Evolutionary conservation across 352 stramenopile genomes (phyloP).

Genomic region (Thraustotheca clavata): DNA sequence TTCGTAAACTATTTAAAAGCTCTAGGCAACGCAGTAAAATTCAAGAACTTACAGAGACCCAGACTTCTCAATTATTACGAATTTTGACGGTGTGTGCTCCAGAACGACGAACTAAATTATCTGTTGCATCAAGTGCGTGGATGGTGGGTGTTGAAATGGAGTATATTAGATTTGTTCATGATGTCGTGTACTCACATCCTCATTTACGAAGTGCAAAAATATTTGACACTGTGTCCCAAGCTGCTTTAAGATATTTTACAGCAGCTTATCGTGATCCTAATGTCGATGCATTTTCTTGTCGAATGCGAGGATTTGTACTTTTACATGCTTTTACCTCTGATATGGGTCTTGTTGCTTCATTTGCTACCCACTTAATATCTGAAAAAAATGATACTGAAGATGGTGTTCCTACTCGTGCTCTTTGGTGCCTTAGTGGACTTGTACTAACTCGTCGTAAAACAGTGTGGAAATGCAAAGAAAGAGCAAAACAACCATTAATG

Average conservation of each 20-base stretch:
- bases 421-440: background rate
- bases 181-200: slow-evolving; percentile 4
- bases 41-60: background rate
- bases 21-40: background rate
- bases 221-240: background rate
- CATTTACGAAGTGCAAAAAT: background rate
- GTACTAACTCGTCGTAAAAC: background rate
- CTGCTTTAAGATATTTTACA: slow-evolving; percentile 8
- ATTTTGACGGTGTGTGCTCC: slow-evolving; percentile 3
- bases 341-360: background rate
- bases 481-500: background rate
- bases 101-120: background rate
- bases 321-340: slow-evolving; percentile 6
- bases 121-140: background rate
- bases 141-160: slow-evolving; percentile 8
- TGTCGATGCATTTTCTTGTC: slow-evolving; percentile 6
- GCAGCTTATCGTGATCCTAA: background rate
- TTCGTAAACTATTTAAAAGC: slow-evolving; percentile 6
- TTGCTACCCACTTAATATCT: background rate
- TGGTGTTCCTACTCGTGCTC: background rate
- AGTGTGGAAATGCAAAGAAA: background rate
- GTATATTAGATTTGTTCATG: slow-evolving; percentile 17
- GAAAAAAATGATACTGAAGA: background rate
- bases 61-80: background rate
- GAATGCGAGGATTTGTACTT: slow-evolving; percentile 14